Conservation (phyloP, 2,329 filamentous ascomycete species). For the Eutypa lata region DNA sequence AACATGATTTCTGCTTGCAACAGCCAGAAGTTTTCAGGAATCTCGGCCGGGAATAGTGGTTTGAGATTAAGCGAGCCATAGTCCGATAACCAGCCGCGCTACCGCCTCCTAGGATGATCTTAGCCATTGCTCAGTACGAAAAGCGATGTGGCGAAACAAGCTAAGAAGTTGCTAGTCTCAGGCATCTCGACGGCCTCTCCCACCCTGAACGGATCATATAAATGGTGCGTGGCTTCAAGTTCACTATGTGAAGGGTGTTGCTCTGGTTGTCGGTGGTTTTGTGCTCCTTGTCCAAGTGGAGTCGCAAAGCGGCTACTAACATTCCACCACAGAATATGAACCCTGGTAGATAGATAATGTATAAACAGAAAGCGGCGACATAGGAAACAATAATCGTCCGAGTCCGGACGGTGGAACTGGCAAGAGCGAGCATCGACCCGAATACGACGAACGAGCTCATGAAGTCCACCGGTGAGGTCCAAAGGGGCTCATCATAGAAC, state of each 20-base stretch:
- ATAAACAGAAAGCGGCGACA: conserved; percentile 21
- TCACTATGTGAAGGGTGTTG: too few species aligned
- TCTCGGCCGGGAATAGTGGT: conserved; percentile 6
- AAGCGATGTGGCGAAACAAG: conserved; percentile 10
- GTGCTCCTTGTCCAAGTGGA: conserved; percentile 15
- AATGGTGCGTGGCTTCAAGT: background rate
- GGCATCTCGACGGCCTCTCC: conserved; percentile 3
- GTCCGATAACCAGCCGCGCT: conserved; percentile 18
- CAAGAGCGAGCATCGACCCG: conserved; percentile 28
- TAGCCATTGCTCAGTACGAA: conserved; percentile 22
- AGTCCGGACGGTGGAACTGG: conserved; percentile 15
- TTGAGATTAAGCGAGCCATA: conserved; percentile 17
- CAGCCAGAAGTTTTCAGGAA: conserved; percentile 24
- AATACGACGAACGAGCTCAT: conserved; percentile 33
- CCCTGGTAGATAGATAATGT: conserved; percentile 23
- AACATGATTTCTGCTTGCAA: conserved; percentile 23
- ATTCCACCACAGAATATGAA: conserved; percentile 30
- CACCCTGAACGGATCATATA: conserved; percentile 5
- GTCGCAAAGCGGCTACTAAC: conserved; percentile 27
- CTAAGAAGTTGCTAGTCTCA: background rate
- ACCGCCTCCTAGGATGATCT: conserved; percentile 13
- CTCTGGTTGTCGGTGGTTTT: background rate
- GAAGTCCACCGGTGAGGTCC: conserved; percentile 37
- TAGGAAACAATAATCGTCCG: conserved; percentile 14
- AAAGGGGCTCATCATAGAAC: conserved; percentile 31